Evolutionary conservation across 1,284 basidiomycete genomes (phyloP), one percentile per base, ranked within the genome.

Genomic region (Rhodotorula sp.): DNA sequence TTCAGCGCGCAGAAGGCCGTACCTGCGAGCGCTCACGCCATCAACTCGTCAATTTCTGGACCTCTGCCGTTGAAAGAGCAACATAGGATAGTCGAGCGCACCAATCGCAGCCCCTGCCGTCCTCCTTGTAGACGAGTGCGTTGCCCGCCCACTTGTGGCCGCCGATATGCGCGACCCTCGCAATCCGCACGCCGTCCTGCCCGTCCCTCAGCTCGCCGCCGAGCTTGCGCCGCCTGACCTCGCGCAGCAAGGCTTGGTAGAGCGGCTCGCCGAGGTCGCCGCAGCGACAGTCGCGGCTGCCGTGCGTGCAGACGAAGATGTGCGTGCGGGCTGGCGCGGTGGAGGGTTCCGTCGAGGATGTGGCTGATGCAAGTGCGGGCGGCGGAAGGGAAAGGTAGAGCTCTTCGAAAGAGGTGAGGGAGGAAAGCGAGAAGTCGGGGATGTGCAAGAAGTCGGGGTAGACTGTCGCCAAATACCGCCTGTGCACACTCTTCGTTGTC

Each of bases 221-320:
- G 12, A 77, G 61, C 42, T 75, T 71, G 52, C 81, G 68, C 49
- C 78, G 69, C 63, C 74, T 66, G 0, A 78, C 71, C 50, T 79
- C 75, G 4, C 65, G 50, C 8, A 77, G 67, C 16, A 82, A 66
- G 0, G 78, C 74, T 2, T 80, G 67, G 57, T 76, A 75, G 19
- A 82, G 71, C 8, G 78, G 77, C 12, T 73, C 72, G 21, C 82
- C 82, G 4, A 80, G 77, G 34, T 82, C 79, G 27, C 80, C 80
- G 62, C 82, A 82, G 5, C 81, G 78, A 66, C 82, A 82, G 60
- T 82, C 82, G 21, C 81, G 73, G 1, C 73, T 71, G 41, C 79
- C 79, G 56, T 82, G 82, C 1, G 80, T 80, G 72, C 81, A 82
- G 50, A 82, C 78, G 59, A 78, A 82, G 64, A 82, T 75, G 64